Evolutionary conservation across 2,329 filamentous ascomycete genomes (phyloP).

Genomic region (Teratosphaeria viscida): DNA sequence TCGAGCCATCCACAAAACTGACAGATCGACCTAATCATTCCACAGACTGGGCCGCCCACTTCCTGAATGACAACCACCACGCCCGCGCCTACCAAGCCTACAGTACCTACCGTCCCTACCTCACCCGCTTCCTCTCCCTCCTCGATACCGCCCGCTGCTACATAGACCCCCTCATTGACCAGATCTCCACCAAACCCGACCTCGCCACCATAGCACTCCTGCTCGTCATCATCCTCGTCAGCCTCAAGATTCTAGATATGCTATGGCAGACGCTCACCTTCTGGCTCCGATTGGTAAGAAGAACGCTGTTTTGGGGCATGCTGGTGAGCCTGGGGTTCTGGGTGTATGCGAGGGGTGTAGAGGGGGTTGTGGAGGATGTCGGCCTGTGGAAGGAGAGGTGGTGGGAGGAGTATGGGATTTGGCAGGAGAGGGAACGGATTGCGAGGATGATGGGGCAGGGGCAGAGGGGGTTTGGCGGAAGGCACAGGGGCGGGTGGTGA

Average conservation of each 20-base stretch:
- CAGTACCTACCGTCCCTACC: constrained; percentile 9
- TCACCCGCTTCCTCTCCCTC: constrained; percentile 8
- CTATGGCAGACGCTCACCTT: constrained; percentile 63
- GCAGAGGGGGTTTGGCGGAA: background rate
- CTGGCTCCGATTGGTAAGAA: constrained; percentile 59
- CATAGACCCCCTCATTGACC: constrained; percentile 19
- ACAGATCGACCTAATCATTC: background rate
- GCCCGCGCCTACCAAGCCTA: constrained; percentile 5
- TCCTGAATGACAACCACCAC: constrained; percentile 13
- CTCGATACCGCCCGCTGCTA: constrained; percentile 15
- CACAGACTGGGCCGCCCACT: constrained; percentile 22
- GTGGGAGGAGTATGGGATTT: constrained; percentile 29
- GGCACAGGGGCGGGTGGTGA: background rate
- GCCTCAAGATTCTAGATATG: constrained; percentile 55
- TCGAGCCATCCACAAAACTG: background rate
- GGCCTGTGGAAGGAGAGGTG: constrained; percentile 28
- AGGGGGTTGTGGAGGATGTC: constrained; percentile 53
- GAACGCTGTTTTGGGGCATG: constrained; percentile 53
- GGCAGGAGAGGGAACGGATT: constrained; percentile 22
- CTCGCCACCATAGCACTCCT: constrained; percentile 46
- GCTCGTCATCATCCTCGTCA: constrained; percentile 52
- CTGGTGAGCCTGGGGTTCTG: constrained; percentile 46
- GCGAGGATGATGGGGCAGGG: constrained; percentile 14
- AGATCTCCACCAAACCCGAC: constrained; percentile 30
- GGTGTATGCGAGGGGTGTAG: constrained; percentile 52